Base-by-base conservation (phyloP, 306 rosid species). In the Alnus rubra region DNA sequence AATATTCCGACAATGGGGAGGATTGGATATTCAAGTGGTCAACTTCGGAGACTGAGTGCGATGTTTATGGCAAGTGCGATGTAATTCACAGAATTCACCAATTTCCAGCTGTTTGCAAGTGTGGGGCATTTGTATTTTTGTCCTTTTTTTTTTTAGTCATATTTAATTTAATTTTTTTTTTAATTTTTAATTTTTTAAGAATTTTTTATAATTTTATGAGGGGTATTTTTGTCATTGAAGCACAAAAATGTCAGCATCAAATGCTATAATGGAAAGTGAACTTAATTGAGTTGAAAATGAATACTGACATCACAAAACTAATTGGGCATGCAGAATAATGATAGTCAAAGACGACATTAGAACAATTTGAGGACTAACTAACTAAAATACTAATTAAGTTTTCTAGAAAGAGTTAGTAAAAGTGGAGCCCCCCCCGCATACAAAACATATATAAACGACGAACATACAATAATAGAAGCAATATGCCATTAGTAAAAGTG, bases 1-100 rank as follows among this genome's bases (percentile, higher is more conserved):
- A 0, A 16, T 0, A 9, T 1, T 82, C 81, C 86, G 33, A 51
- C 4, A 4, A 48, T 14, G 39, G 9, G 2, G 33, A 49, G 1
- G 48, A 11, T 18, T 85, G 83, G 81, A 16, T 13, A 16, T 0
- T 9, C 2, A 1, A 0, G 39, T 16, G 23, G 52, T 4, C 75
- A n/a, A 3, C 53, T 10, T 76, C 8, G 4, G 2, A 14, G 35
- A 72, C 56, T 19, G 65, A 31, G 0, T 87, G 90, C 18, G 80
- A 86, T 23, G 39, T 79, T 56, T 87, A 19, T 85, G 90, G 90
- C 39, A 35, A 1, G 3, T 35, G 39, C 1, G 39, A 2, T 83
- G 86, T 69, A 71, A 54, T 53, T 10, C 58, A 0, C 16, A 48
- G 1, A 44, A 0, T 0, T 13, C 7, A 16, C 76, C 89, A 0